A percentile compares a stretch with the other conserved stretches of the same genome.
Conservation (phyloP, 805 yeast species). For the Soucietia sequanensis region DNA sequence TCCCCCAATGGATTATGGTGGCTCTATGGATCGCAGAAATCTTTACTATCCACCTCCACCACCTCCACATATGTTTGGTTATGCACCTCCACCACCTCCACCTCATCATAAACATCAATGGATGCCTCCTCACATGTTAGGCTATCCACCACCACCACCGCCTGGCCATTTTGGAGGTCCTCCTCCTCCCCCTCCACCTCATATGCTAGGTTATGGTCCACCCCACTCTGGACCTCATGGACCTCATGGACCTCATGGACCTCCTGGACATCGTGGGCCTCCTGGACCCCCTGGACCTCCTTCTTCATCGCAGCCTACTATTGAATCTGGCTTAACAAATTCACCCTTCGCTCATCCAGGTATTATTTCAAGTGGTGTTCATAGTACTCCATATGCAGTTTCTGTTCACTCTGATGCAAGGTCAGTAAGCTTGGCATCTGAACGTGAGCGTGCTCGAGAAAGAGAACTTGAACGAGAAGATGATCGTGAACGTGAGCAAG, state of each 20-base stretch:
- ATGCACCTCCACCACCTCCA: slow-evolving; percentile 2
- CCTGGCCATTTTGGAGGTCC: slow-evolving; percentile 5
- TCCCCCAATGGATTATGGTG: background rate
- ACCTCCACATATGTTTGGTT: slow-evolving; percentile 1
- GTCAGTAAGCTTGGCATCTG: too few relatives aligned
- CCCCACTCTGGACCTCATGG: slow-evolving; percentile 1
- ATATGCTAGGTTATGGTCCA: slow-evolving; percentile 1
- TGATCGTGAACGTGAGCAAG: too few relatives aligned
- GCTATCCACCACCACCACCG: slow-evolving; percentile 1
- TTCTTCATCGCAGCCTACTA: slow-evolving; percentile 1
- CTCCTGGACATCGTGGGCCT: slow-evolving; percentile 5
- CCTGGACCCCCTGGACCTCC: slow-evolving; percentile 8
- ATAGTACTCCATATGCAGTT: too few relatives aligned
- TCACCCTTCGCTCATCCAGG: too few relatives aligned
- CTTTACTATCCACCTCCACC: slow-evolving; percentile 2
- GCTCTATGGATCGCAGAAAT: background rate
- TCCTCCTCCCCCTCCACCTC: slow-evolving; percentile 10
- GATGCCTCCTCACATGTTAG: slow-evolving; percentile 2
- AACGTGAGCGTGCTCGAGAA: too few relatives aligned
- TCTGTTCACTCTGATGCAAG: too few relatives aligned
- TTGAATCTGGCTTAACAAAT: background rate
- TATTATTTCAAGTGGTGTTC: too few relatives aligned
- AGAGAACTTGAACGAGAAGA: too few relatives aligned
- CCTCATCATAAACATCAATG: slow-evolving; percentile 3
- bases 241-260: slow-evolving; percentile 6